Base-by-base conservation (phyloP, 140 eudicot species). In the Bidens hawaiensis region DNA sequence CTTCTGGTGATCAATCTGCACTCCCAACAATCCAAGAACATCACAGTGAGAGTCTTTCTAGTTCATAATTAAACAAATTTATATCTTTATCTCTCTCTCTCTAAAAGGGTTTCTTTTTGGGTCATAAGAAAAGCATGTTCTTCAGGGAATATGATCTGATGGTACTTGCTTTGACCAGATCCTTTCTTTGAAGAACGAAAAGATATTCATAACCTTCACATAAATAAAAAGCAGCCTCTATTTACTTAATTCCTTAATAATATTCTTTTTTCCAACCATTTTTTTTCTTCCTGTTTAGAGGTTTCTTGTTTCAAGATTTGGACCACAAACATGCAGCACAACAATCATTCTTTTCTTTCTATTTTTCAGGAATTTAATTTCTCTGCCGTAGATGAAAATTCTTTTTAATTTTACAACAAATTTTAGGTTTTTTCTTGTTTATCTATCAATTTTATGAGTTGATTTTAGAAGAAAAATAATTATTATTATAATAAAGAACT, bases 111-210 rank as follows among this genome's bases (percentile, higher is more conserved):
- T 64, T 45, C 40, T 43, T 45, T 67, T 56, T 60, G 52, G 64
- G 54, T 77, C 94, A 85, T 72, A 69, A 61, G 67, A 79, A 82
- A 81, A 65, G 79, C 72, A 77, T 79, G 84, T 74, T 70, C 56
- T 17, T 47, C 76, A 55, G 87, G 71, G 71, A 70, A 60, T 61
- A 76, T 65, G 62, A 79, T 78, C 83, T 67, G 70, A 59, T 70
- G 68, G 88, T 82, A 82, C 90, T 73, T 70, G 40, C 78, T 74
- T 89, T 85, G 96, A 89, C 96, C 84, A 61, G 85, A 79, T 88
- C 88, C 62, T 82, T 60, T 36, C 57, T 42, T 64, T 70, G 78
- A 72, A 62, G 71, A 70, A 42, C 64, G 58, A 48, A 69, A 65
- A 62, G 67, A 76, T 67, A 75, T 78, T 75, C 53, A 50, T 48